Conservation (phyloP, 129 eudicot genomes). For the Tagetes patula region DNA sequence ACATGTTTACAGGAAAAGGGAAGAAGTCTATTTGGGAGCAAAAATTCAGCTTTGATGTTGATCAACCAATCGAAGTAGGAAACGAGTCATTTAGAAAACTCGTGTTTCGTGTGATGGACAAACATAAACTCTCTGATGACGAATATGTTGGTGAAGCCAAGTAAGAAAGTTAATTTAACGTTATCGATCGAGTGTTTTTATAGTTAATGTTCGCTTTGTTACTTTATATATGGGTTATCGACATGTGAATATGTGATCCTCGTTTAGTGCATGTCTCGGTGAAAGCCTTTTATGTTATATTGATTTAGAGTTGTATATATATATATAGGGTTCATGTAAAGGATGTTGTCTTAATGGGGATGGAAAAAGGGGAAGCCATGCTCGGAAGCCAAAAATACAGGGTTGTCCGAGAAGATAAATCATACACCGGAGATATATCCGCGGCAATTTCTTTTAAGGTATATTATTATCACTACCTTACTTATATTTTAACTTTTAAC, state of each 20-base stretch:
- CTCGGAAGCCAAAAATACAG: conserved; percentile 33
- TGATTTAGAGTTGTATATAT: not conserved
- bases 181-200: not conserved
- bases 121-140: conserved; percentile 39
- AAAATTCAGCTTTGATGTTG: conserved; percentile 36
- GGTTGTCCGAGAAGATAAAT: conserved; percentile 41
- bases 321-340: conserved; percentile 35
- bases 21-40: conserved; percentile 41
- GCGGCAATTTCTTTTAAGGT: conserved; percentile 33
- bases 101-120: conserved; percentile 40
- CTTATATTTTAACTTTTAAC: not conserved
- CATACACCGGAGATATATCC: conserved; percentile 40
- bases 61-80: conserved; percentile 10
- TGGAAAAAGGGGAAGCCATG: conserved; percentile 35
- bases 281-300: not conserved
- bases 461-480: not conserved
- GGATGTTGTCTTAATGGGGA: conserved; percentile 37
- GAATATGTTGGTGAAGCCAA: conserved; percentile 40
- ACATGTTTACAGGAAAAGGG: conserved; percentile 27
- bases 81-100: conserved; percentile 20
- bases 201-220: not conserved
- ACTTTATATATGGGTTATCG: not conserved
- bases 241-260: too few species aligned
- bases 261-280: not conserved
- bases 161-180: conserved; percentile 11